Evolutionary conservation across 2,329 filamentous ascomycete species (phyloP).

Genomic region (Dothidotthia symphoricarpi): DNA sequence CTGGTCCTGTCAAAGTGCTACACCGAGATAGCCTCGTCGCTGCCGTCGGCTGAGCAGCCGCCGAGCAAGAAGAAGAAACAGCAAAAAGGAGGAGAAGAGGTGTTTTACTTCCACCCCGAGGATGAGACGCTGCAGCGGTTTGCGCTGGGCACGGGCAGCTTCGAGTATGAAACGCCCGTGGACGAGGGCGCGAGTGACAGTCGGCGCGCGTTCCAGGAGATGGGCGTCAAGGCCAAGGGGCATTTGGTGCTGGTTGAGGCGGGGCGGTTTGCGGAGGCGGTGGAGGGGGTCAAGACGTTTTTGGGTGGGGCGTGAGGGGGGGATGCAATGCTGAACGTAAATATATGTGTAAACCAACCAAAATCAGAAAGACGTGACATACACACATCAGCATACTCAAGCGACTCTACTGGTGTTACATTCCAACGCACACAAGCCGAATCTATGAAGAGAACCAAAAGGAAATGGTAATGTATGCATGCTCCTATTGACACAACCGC

Average conservation of each 20-base stretch:
- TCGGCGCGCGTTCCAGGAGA: slow-evolving; percentile 90
- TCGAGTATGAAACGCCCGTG: slow-evolving; percentile 73
- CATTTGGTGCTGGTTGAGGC: slow-evolving; percentile 85
- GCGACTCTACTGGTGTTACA: slow-evolving; percentile 41
- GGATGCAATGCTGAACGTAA: too few species aligned
- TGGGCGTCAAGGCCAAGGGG: slow-evolving; percentile 81
- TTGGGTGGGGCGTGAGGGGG: slow-evolving; percentile 47
- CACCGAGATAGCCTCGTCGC: slow-evolving; percentile 75
- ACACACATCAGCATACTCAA: not conserved
- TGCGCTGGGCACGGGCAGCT: slow-evolving; percentile 67
- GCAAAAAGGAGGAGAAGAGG: slow-evolving; percentile 46
- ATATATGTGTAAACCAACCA: too few species aligned
- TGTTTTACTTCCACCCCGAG: slow-evolving; percentile 93
- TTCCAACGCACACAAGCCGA: slow-evolving; percentile 37
- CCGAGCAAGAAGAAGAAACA: slow-evolving; percentile 47
- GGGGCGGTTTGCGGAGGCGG: slow-evolving; percentile 69
- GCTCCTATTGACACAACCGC: slow-evolving; percentile 37
- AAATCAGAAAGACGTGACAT: not conserved
- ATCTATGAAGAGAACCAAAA: slow-evolving; percentile 34
- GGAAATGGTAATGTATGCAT: slow-evolving; percentile 36
- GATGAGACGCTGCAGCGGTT: slow-evolving; percentile 84
- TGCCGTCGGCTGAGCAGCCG: slow-evolving; percentile 55
- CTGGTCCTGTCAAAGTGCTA: slow-evolving; percentile 91
- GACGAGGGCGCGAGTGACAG: slow-evolving; percentile 82
- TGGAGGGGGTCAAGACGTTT: slow-evolving; percentile 74